These are phyloP conservation scores for Periglandula ipomoeae DNA, from an alignment of 2,329 filamentous ascomycete genomes.

Conservation along the genomic window DNA sequence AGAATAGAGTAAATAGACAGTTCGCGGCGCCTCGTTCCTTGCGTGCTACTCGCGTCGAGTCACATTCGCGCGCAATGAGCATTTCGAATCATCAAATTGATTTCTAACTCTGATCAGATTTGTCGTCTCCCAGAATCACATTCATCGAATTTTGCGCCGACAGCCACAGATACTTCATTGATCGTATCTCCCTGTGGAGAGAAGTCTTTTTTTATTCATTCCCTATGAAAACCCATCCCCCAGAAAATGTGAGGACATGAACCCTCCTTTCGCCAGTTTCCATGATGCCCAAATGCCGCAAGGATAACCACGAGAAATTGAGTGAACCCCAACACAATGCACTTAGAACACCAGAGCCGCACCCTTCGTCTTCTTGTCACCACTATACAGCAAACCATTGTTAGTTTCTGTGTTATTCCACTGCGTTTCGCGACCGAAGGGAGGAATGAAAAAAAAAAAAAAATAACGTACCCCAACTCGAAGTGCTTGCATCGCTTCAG, in stretches of 20 bases:
- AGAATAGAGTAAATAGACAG: too few species aligned
- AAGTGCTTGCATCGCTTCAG: conserved; percentile 99
- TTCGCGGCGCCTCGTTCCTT: background rate
- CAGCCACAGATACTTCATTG: background rate
- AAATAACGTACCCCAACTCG: conserved; percentile 85
- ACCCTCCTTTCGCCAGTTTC: conserved; percentile 39
- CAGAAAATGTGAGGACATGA: conserved; percentile 30
- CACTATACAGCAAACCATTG: conserved; percentile 44
- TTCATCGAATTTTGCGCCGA: background rate
- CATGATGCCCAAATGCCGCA: conserved; percentile 37
- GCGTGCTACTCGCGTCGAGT: background rate
- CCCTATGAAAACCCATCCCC: conserved; percentile 34
- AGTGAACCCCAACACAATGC: conserved; percentile 36
- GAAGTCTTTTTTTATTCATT: conserved; percentile 24
- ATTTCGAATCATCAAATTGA: background rate
- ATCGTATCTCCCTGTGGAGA: conserved; percentile 6
- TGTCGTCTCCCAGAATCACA: background rate
- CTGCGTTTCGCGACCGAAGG: conserved; percentile 25
- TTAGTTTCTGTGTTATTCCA: conserved; percentile 13
- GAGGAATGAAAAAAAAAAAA: background rate
- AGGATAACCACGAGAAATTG: conserved; percentile 33
- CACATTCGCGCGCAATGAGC: background rate
- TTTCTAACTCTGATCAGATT: background rate
- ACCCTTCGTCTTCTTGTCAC: conserved; percentile 99
- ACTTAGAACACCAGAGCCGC: conserved; percentile 98